Percentiles rank a stretch among this genome's conserved stretches.
Conservation (phyloP, 2,329 filamentous ascomycete genomes). For the Sordariomycetes sp. region DNA sequence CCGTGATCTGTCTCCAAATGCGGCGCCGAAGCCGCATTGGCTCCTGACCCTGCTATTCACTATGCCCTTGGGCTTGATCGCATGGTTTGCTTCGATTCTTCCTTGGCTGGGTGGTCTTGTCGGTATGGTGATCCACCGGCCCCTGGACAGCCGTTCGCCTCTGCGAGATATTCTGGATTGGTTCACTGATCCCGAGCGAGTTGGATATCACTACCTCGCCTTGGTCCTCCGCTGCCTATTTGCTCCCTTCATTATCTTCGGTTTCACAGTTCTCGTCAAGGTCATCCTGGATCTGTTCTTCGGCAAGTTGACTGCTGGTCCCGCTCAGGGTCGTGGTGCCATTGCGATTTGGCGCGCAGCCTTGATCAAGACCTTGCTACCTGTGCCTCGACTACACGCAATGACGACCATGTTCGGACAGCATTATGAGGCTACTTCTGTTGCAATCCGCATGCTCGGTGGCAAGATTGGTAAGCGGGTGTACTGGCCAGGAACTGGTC, state of each 20-base stretch:
- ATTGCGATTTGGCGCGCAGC: conserved; percentile 32
- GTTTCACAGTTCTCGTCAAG: conserved; percentile 29
- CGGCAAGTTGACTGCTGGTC: conserved; percentile 24
- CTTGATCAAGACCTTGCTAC: conserved; percentile 34
- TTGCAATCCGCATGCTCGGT: conserved; percentile 39
- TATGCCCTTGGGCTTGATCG: conserved; percentile 27
- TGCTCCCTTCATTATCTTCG: conserved; percentile 34
- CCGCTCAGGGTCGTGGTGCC: conserved; percentile 18
- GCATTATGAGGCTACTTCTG: conserved; percentile 46
- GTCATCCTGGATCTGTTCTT: conserved; percentile 27
- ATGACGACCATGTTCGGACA: conserved; percentile 41
- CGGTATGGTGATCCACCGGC: conserved; percentile 32
- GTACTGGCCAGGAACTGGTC: conserved; percentile 50
- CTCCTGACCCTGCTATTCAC: conserved; percentile 30
- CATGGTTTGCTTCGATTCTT: conserved; percentile 30
- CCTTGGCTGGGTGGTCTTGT: conserved; percentile 35
- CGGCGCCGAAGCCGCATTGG: conserved; percentile 33
- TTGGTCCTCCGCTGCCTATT: conserved; percentile 27
- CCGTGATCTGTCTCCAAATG: conserved; percentile 29
- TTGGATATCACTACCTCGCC: conserved; percentile 41
- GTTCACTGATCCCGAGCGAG: conserved; percentile 35
- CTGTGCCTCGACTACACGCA: conserved; percentile 31
- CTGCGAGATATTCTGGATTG: conserved; percentile 34
- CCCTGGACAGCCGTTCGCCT: conserved; percentile 19
- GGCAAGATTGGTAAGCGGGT: conserved; percentile 41